Evolutionary conservation across 768 basidiomycete genomes (phyloP).

Genomic region (Mycena amicta): DNA sequence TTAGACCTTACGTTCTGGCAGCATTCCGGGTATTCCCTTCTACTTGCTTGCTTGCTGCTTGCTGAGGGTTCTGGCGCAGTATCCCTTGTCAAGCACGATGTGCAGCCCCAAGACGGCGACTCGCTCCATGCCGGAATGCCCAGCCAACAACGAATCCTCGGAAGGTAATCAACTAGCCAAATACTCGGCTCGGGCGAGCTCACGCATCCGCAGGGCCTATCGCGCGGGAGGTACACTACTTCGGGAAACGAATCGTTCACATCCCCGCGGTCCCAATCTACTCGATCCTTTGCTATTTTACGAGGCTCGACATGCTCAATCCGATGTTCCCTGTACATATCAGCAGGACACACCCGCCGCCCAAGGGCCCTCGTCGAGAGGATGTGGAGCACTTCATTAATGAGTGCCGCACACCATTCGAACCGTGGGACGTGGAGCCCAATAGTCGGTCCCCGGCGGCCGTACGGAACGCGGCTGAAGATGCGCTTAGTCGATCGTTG

Average conservation of each 20-base stretch:
- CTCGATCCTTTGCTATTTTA: conserved; percentile 52
- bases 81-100: conserved; percentile 11
- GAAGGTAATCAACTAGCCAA: background rate
- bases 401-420: conserved; percentile 45
- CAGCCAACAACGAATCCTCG: background rate
- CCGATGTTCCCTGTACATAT: conserved; percentile 45
- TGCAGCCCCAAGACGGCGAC: background rate
- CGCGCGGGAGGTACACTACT: conserved; percentile 39
- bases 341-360: conserved; percentile 18
- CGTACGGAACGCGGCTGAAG: background rate
- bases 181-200: background rate
- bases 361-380: conserved; percentile 48
- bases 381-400: conserved; percentile 47
- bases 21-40: conserved; percentile 16
- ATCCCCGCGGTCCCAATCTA: conserved; percentile 48
- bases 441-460: conserved; percentile 12
- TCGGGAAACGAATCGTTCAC: conserved; percentile 40
- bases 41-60: background rate
- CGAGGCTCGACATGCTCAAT: conserved; percentile 37
- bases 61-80: background rate
- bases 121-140: background rate
- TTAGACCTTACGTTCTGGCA: conserved; percentile 21
- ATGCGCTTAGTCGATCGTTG: conserved; percentile 4
- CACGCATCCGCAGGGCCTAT: background rate
- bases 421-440: conserved; percentile 27